These are phyloP conservation scores for Fusarium subglutinans DNA, from an alignment of 2,329 filamentous ascomycete species.

Conservation along the genomic window DNA sequence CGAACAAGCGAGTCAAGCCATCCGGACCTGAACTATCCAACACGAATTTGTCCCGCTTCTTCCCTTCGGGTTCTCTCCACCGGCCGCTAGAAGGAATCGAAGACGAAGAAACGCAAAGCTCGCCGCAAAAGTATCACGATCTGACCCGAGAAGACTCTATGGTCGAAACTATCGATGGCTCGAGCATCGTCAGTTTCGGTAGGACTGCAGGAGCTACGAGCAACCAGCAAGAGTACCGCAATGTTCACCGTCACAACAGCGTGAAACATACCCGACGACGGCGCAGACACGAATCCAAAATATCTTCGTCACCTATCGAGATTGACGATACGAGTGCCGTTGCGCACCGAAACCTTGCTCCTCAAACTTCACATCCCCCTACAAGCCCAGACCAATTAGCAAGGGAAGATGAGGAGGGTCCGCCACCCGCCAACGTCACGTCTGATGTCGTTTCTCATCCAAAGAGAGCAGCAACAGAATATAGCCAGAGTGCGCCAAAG, in stretches of 20 bases:
- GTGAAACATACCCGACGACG: constrained; percentile 5
- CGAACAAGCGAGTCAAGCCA: constrained; percentile 39
- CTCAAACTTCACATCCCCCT: constrained; percentile 1
- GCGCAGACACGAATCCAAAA: not conserved
- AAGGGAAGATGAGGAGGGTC: constrained; percentile 4
- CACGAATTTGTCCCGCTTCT: not conserved
- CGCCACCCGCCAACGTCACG: constrained; percentile 30
- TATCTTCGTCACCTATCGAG: not conserved
- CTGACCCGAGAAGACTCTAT: constrained; percentile 35
- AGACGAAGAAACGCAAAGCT: constrained; percentile 9
- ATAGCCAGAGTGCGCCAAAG: constrained; percentile 9
- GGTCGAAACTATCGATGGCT: constrained; percentile 24
- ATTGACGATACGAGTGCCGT: constrained; percentile 20
- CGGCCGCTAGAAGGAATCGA: constrained; percentile 17
- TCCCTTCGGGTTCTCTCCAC: not conserved
- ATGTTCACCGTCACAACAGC: constrained; percentile 9
- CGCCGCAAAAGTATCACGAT: constrained; percentile 7
- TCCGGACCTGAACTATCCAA: not conserved
- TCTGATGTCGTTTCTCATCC: constrained; percentile 35
- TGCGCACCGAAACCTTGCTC: constrained; percentile 21
- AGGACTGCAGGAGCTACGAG: constrained; percentile 16
- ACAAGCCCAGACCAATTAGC: constrained; percentile 42
- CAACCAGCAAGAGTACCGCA: constrained; percentile 35
- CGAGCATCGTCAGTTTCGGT: constrained; percentile 24
- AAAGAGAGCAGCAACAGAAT: constrained; percentile 13